A percentile compares a stretch with the other conserved stretches of the same genome.
Evolutionary conservation across 805 yeast genomes (phyloP).

Genomic region (Candida andamanensis): DNA sequence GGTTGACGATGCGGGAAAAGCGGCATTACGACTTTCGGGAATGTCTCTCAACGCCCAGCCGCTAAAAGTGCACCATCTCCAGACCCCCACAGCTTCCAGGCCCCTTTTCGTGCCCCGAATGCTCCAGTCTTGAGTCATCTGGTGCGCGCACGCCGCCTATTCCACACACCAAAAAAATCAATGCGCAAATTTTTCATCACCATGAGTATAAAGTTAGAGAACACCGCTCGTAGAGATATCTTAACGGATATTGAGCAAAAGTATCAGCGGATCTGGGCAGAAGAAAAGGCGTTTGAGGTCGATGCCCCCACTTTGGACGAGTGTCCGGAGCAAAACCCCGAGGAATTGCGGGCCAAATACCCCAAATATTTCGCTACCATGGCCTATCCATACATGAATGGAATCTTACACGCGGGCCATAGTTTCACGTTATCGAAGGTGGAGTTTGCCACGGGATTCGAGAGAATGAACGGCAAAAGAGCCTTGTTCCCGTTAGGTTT

Average conservation of each 20-base stretch:
- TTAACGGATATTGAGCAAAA: slow-evolving; percentile 83
- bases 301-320: slow-evolving; percentile 82
- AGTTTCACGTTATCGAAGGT: slow-evolving; percentile 91
- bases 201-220: slow-evolving; percentile 42
- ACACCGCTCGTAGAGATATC: slow-evolving; percentile 93
- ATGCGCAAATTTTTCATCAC: slow-evolving; percentile 2
- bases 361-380: slow-evolving; percentile 89
- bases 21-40: slow-evolving; percentile 6
- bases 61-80: slow-evolving; percentile 2
- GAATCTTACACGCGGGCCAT: slow-evolving; percentile 97
- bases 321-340: slow-evolving; percentile 41
- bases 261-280: slow-evolving; percentile 84
- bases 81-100: background rate
- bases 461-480: slow-evolving; percentile 88
- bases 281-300: slow-evolving; percentile 78
- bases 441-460: slow-evolving; percentile 88
- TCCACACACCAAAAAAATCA: background rate
- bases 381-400: slow-evolving; percentile 99
- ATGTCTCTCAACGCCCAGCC: slow-evolving; percentile 1
- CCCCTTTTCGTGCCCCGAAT: background rate
- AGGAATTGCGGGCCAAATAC: slow-evolving; percentile 67
- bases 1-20: slow-evolving; percentile 8
- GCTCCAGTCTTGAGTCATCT: background rate
- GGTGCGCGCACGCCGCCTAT: background rate
- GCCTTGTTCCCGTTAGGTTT: slow-evolving; percentile 95